A percentile compares a stretch with the other conserved stretches of the same genome.
phyloP scores from a whole-genome alignment of 139 green algal species.

The Picochlorum sp. region DNA sequence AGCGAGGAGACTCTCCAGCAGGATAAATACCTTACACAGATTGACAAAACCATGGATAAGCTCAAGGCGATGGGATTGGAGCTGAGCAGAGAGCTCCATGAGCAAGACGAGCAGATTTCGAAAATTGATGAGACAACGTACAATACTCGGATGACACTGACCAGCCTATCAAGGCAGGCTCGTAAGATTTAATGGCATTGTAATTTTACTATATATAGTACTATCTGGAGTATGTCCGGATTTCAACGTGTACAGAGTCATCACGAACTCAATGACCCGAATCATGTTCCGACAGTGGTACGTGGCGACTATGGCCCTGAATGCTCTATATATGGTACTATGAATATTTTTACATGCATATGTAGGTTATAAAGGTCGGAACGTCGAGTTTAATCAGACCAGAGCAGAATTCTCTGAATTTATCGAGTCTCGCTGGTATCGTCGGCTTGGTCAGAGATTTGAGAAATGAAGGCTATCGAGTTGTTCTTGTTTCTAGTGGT shows the following conservation, averaged over 20 bases:
- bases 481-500: conserved; percentile 82
- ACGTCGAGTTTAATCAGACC: conserved; percentile 70
- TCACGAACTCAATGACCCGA: background rate
- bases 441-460: conserved; percentile 52
- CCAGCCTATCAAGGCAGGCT: background rate
- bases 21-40: conserved; percentile 2
- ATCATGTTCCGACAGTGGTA: conserved; percentile 8
- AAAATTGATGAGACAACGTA: background rate
- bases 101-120: background rate
- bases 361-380: conserved; percentile 84
- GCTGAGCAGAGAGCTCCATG: background rate
- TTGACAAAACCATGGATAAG: conserved; percentile 2
- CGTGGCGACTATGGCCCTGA: background rate
- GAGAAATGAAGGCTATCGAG: conserved; percentile 51
- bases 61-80: conserved; percentile 3
- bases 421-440: conserved; percentile 64
- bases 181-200: background rate
- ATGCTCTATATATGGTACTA: background rate
- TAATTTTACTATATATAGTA: background rate
- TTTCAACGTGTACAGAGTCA: background rate
- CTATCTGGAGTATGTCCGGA: background rate
- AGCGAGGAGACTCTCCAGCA: conserved; percentile 12
- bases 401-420: conserved; percentile 61
- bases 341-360: background rate
- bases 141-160: background rate